A percentile compares a stretch with the other conserved stretches of the same genome.
phyloP scores from a whole-genome alignment of 495 filamentous ascomycete species.

The Bryoglossum gracile region DNA sequence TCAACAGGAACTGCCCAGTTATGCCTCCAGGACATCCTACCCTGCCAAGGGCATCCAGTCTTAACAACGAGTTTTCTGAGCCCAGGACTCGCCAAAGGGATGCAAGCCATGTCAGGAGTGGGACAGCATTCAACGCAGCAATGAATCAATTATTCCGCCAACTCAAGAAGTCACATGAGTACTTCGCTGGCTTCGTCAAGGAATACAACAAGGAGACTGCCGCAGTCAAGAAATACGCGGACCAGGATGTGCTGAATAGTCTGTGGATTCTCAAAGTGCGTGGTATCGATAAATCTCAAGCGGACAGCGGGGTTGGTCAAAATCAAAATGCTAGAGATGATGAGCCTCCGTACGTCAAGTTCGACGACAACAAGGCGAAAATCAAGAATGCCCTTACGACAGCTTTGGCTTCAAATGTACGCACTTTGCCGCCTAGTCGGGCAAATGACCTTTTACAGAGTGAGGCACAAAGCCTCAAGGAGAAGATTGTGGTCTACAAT shows the following conservation, averaged over 20 bases:
- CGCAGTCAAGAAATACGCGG: conserved; percentile 24
- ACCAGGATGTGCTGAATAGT: conserved; percentile 21
- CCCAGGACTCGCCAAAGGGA: neutral
- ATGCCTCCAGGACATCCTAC: no score
- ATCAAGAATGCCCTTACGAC: neutral
- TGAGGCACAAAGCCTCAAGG: conserved; percentile 15
- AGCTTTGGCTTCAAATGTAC: conserved; percentile 18
- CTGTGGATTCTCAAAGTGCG: conserved; percentile 29
- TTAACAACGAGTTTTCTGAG: no score
- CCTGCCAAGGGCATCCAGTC: no score
- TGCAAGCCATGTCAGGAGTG: conserved; percentile 16
- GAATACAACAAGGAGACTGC: conserved; percentile 26
- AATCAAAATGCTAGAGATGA: no score
- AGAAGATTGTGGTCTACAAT: conserved; percentile 10
- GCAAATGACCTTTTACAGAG: neutral
- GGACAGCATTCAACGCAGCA: conserved; percentile 16
- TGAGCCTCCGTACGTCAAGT: no score
- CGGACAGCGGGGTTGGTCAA: conserved; percentile 17
- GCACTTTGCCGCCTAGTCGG: neutral
- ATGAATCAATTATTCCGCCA: conserved; percentile 23
- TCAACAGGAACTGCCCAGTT: no score
- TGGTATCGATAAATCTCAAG: no score
- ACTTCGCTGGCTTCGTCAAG: conserved; percentile 25
- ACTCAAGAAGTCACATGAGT: conserved; percentile 23
- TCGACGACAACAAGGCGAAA: conserved; percentile 21